Evolutionary conservation across 495 filamentous ascomycete species (phyloP).

Genomic region (Hyaloscypha finlandica): DNA sequence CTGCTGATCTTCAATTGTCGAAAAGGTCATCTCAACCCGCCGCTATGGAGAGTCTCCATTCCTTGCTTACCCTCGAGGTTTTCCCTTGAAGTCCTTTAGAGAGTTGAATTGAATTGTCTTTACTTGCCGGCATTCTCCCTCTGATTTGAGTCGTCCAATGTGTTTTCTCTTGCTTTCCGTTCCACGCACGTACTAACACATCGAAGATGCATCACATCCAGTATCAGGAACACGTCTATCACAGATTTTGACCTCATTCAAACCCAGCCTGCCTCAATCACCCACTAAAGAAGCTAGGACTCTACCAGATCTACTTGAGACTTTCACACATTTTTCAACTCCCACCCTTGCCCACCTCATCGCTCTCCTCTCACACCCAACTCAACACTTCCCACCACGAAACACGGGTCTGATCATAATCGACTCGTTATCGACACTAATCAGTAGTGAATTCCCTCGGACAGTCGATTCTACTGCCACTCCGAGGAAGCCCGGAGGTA

Average conservation of each 20-base stretch:
- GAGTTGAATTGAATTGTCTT: no score
- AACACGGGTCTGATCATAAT: constrained; percentile 58
- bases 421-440: constrained; percentile 60
- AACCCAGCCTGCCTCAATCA: constrained; percentile 3
- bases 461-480: constrained; percentile 37
- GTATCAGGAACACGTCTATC: constrained; percentile 43
- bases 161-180: neutral
- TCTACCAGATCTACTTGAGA: constrained; percentile 30
- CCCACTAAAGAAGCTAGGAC: constrained; percentile 14
- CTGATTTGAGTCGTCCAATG: neutral
- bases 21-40: no score
- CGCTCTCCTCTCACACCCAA: constrained; percentile 43
- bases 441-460: constrained; percentile 61
- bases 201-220: constrained; percentile 50
- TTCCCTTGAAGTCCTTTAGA: no score
- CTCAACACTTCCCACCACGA: constrained; percentile 50
- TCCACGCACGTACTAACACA: constrained; percentile 16
- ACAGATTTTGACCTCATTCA: constrained; percentile 35
- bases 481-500: constrained; percentile 24
- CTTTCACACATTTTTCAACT: constrained; percentile 49
- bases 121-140: no score
- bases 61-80: no score
- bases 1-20: neutral
- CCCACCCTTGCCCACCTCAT: constrained; percentile 50
- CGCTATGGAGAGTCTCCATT: no score